phyloP scores from a whole-genome alignment of 2,329 filamentous ascomycete genomes.

The Lasiodiplodia hormozganensis region DNA sequence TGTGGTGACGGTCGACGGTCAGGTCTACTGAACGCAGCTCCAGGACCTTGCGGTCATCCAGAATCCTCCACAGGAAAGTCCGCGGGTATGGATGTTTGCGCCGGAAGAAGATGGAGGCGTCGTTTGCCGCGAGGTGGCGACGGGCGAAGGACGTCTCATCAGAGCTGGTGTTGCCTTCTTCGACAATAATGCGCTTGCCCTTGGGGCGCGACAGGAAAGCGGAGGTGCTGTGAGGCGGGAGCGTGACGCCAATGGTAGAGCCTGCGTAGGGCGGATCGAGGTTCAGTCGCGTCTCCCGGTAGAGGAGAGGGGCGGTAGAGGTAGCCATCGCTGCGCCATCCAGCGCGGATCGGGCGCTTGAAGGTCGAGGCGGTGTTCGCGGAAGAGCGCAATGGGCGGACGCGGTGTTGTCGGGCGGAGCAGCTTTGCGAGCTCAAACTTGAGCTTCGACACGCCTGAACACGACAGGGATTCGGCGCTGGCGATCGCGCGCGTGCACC shows the following conservation, averaged over 20 bases:
- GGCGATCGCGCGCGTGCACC: constrained; percentile 18
- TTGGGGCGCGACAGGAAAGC: constrained; percentile 42
- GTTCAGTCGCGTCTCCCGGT: constrained; percentile 86
- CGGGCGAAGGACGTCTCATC: constrained; percentile 77
- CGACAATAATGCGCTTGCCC: constrained; percentile 44
- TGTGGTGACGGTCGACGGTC: constrained; percentile 65
- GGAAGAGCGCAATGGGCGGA: constrained; percentile 15
- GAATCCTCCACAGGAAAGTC: constrained; percentile 88
- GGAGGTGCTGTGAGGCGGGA: constrained; percentile 43
- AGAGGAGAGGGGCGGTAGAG: constrained; percentile 70
- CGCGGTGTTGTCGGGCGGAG: constrained; percentile 27
- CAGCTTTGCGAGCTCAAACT: constrained; percentile 23
- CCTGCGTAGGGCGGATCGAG: constrained; percentile 75
- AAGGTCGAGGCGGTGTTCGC: constrained; percentile 1
- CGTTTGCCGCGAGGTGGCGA: constrained; percentile 72
- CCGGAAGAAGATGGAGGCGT: constrained; percentile 86
- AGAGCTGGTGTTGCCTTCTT: constrained; percentile 53
- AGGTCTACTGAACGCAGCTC: constrained; percentile 86
- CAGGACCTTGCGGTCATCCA: constrained; percentile 79
- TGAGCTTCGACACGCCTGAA: constrained; percentile 27
- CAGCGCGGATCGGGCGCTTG: constrained; percentile 29
- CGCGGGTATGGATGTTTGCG: constrained; percentile 76
- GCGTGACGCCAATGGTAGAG: constrained; percentile 70
- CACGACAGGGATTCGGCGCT: constrained; percentile 21
- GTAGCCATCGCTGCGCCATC: constrained; percentile 75